phyloP scores from a whole-genome alignment of 352 stramenopile genomes.

The Globisporangium carolinianum region DNA sequence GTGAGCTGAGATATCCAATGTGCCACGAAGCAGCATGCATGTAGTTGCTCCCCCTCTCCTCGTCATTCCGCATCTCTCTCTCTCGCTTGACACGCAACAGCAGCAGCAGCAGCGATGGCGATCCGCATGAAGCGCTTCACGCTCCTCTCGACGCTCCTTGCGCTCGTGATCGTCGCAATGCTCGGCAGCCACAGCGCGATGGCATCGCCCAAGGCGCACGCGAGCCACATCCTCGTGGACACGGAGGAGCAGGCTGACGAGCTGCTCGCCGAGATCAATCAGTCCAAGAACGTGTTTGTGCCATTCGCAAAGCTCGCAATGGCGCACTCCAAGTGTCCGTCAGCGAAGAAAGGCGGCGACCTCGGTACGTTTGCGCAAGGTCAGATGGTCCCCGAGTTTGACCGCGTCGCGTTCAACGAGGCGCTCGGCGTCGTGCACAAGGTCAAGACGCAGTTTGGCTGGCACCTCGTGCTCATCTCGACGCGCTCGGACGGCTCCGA shows the following conservation, averaged over 20 bases:
- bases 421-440: constrained; percentile 72
- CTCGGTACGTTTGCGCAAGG: constrained; percentile 63
- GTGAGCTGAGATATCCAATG: not conserved
- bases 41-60: not conserved
- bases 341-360: constrained; percentile 52
- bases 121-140: constrained; percentile 8
- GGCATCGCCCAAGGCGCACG: constrained; percentile 29
- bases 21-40: constrained; percentile 1
- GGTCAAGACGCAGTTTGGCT: constrained; percentile 78
- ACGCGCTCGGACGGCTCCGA: constrained; percentile 39
- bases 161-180: constrained; percentile 6
- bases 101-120: constrained; percentile 1
- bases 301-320: constrained; percentile 65
- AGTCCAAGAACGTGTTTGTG: constrained; percentile 40
- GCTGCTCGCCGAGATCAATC: constrained; percentile 42
- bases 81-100: not conserved
- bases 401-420: constrained; percentile 64
- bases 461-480: constrained; percentile 56
- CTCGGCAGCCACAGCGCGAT: constrained; percentile 7
- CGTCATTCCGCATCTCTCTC: not conserved
- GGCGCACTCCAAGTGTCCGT: constrained; percentile 68
- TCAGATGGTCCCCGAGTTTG: constrained; percentile 75
- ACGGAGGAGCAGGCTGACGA: constrained; percentile 56
- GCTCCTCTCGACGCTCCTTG: constrained; percentile 10
- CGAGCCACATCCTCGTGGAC: constrained; percentile 80